Conservation (phyloP, 306 rosid genomes). For the Medicago ruthenica region DNA sequence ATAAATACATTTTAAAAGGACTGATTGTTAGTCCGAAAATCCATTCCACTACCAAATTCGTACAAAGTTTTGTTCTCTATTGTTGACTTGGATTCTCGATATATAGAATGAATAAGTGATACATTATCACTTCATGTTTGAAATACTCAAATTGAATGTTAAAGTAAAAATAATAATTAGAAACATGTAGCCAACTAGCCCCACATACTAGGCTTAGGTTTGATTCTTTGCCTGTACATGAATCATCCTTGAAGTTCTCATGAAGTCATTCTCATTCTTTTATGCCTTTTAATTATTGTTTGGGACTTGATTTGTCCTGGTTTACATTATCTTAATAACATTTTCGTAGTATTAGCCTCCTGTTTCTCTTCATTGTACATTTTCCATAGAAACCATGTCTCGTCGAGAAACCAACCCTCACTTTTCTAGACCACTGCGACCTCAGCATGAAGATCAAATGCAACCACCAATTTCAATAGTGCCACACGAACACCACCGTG, state of each 20-base stretch:
- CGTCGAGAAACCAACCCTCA: slow-evolving; percentile 76
- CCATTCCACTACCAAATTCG: background rate
- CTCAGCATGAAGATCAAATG: slow-evolving; percentile 31
- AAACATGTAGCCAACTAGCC: slow-evolving; percentile 44
- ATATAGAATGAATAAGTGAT: slow-evolving; percentile 4
- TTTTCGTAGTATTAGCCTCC: slow-evolving; percentile 25
- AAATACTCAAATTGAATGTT: slow-evolving; percentile 8
- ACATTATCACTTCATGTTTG: background rate
- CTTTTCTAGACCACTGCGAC: slow-evolving; percentile 51
- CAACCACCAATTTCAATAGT: slow-evolving; percentile 31
- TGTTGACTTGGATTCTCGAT: slow-evolving; percentile 28
- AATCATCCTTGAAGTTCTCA: slow-evolving; percentile 82
- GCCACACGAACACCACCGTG: slow-evolving; percentile 25
- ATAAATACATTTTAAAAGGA: slow-evolving; percentile 5
- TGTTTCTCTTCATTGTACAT: slow-evolving; percentile 37
- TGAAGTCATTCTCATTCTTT: slow-evolving; percentile 74
- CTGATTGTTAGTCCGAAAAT: slow-evolving; percentile 26
- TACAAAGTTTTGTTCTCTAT: background rate
- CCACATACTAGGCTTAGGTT: slow-evolving; percentile 54
- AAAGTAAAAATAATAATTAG: background rate
- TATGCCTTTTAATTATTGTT: slow-evolving; percentile 32
- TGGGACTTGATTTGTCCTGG: slow-evolving; percentile 32
- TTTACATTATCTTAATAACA: slow-evolving; percentile 49
- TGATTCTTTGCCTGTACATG: slow-evolving; percentile 77
- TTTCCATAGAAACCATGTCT: slow-evolving; percentile 49